Percentiles rank a stretch among this genome's conserved stretches.
phyloP scores from a whole-genome alignment of 768 basidiomycete species.

The Mycena crocata region DNA sequence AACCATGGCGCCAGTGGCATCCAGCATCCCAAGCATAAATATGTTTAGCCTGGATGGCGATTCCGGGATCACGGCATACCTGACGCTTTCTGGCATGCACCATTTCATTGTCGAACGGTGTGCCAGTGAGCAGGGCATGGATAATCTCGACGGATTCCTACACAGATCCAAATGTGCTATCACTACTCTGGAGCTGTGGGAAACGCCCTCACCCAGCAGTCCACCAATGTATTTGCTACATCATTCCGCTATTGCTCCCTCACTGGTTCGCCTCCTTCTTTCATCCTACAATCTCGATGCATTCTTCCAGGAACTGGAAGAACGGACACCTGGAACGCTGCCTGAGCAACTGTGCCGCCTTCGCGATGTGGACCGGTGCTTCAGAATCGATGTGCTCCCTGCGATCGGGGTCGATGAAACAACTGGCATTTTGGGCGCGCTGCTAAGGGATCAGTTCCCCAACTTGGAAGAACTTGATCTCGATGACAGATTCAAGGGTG shows the following conservation, averaged over 20 bases:
- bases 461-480: not conserved
- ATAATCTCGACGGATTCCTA: not conserved
- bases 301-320: not conserved
- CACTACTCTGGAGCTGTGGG: not conserved
- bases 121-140: not conserved
- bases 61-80: not conserved
- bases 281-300: not conserved
- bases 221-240: not conserved
- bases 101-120: not conserved
- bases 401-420: too few species aligned
- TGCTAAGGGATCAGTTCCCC: not conserved
- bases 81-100: not conserved
- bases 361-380: conserved; percentile 5
- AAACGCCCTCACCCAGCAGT: not conserved
- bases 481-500: too few species aligned
- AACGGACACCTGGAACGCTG: not conserved
- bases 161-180: not conserved
- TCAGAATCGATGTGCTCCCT: not conserved
- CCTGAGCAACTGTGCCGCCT: not conserved
- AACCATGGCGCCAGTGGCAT: not conserved
- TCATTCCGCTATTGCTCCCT: not conserved
- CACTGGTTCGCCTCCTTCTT: not conserved
- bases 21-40: not conserved
- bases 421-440: not conserved
- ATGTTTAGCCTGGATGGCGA: not conserved